These are phyloP conservation scores for Citrus reticulata DNA, from an alignment of 345 rosid genomes.

Conservation along the genomic window DNA sequence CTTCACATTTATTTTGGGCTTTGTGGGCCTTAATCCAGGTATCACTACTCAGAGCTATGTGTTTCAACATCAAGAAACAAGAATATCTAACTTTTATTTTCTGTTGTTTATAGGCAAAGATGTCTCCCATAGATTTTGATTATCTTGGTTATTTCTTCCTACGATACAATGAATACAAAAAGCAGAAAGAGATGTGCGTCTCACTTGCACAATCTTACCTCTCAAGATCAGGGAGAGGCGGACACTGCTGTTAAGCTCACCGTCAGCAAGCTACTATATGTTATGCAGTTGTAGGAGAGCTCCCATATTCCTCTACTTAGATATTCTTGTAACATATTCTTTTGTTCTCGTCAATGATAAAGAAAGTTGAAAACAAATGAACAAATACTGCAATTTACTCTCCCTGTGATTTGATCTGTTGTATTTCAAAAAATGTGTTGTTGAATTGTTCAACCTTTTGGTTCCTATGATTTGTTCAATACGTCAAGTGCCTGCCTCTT, in stretches of 20 bases:
- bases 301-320: neutral
- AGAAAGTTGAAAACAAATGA: neutral
- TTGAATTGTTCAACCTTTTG: neutral
- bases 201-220: constrained; percentile 56
- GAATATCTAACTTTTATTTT: neutral
- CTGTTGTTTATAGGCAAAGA: constrained; percentile 58
- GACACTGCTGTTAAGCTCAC: neutral
- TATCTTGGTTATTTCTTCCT: constrained; percentile 81
- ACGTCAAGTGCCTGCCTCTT: neutral
- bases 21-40: constrained; percentile 97
- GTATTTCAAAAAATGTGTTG: neutral
- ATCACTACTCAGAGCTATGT: neutral
- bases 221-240: constrained; percentile 20
- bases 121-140: constrained; percentile 90
- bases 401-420: neutral
- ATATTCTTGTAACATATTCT: constrained; percentile 13
- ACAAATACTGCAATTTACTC: neutral
- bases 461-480: neutral
- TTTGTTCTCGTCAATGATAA: constrained; percentile 10
- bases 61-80: neutral
- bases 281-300: neutral
- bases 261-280: neutral
- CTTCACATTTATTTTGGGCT: constrained; percentile 88
- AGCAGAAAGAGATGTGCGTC: constrained; percentile 53
- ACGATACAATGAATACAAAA: constrained; percentile 81